Conservation (phyloP, 257 asterid species). For the Solanum bulbocastanum region DNA sequence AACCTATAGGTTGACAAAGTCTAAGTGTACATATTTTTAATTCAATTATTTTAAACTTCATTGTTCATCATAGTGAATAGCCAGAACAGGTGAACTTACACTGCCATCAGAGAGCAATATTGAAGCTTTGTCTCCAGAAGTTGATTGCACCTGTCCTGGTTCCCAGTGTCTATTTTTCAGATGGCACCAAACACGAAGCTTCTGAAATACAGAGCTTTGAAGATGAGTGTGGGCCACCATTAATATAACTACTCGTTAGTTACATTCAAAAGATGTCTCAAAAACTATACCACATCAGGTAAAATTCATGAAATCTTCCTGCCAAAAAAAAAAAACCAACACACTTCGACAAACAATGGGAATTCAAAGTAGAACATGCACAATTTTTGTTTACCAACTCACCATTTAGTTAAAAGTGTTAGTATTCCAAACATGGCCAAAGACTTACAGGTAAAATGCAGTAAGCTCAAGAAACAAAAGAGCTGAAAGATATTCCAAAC, state of each 20-base stretch:
- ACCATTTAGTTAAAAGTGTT: not conserved
- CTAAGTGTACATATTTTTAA: not conserved
- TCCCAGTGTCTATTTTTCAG: slow-evolving; percentile 52
- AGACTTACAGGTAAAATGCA: not conserved
- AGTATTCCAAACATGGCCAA: not conserved
- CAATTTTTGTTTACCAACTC: not conserved
- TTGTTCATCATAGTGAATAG: not conserved
- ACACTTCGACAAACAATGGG: not conserved
- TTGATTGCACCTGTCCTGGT: slow-evolving; percentile 62
- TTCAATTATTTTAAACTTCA: not conserved
- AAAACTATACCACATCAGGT: not conserved
- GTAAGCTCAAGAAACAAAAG: not conserved
- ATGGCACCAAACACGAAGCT: slow-evolving; percentile 70
- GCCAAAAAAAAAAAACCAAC: not conserved
- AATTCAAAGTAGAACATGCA: not conserved
- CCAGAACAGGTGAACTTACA: slow-evolving; percentile 42
- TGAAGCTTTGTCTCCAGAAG: slow-evolving; percentile 60
- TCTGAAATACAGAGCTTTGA: slow-evolving; percentile 36
- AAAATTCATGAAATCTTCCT: not conserved
- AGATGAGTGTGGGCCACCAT: slow-evolving; percentile 1
- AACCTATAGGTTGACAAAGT: slow-evolving; percentile 32
- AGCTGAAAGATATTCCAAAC: not conserved
- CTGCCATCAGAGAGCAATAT: slow-evolving; percentile 57
- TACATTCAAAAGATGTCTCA: not conserved
- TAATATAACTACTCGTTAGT: not conserved